phyloP scores from a whole-genome alignment of 1,284 basidiomycete species.

The Thecaphora thlaspeos region DNA sequence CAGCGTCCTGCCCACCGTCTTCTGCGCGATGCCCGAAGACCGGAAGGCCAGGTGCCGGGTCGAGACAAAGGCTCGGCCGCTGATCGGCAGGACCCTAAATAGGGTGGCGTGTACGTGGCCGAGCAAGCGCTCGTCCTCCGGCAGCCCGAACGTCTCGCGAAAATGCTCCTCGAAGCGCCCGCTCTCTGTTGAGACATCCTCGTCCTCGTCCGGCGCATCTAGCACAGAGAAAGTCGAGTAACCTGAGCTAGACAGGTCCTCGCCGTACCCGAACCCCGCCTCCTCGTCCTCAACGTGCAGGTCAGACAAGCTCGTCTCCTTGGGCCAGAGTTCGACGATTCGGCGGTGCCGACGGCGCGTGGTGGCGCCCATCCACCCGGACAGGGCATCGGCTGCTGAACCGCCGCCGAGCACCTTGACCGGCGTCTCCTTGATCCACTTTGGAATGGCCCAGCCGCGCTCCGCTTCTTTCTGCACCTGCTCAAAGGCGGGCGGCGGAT shows the following conservation, averaged over 20 bases:
- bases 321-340: constrained; percentile 31
- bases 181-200: constrained; percentile 1
- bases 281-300: constrained; percentile 6
- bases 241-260: constrained; percentile 22
- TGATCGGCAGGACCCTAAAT: constrained; percentile 43
- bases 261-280: constrained; percentile 9
- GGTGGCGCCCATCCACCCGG: not conserved
- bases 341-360: constrained; percentile 6
- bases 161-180: constrained; percentile 17
- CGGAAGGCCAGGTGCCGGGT: constrained; percentile 48
- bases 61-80: constrained; percentile 44
- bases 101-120: constrained; percentile 37
- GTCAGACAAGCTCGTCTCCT: constrained; percentile 9
- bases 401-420: constrained; percentile 16
- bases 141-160: constrained; percentile 31
- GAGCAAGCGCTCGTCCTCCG: constrained; percentile 29
- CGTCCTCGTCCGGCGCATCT: constrained; percentile 17
- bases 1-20: constrained; percentile 61
- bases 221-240: constrained; percentile 33
- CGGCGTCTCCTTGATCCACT: constrained; percentile 31
- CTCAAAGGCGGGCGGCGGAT: constrained; percentile 21
- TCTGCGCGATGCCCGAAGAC: constrained; percentile 39
- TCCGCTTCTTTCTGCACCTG: constrained; percentile 31
- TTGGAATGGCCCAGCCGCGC: constrained; percentile 30
- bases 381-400: not conserved